These are phyloP conservation scores for Chaetoscypha palmicola DNA, from an alignment of 2,329 filamentous ascomycete species.

Conservation along the genomic window DNA sequence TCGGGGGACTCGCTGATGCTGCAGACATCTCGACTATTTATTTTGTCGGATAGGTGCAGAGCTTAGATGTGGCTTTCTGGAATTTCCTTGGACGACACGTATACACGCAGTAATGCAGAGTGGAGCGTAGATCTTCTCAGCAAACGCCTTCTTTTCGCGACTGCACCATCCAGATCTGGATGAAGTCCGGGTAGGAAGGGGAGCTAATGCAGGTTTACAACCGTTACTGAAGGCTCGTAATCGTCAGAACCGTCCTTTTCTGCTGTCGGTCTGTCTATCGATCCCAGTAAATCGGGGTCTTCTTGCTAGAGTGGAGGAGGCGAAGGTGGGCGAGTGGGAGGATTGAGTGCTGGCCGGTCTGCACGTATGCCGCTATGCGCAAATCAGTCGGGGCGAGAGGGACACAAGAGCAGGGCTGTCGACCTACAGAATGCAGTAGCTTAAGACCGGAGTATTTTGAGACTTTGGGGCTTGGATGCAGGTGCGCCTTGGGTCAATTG, in stretches of 20 bases:
- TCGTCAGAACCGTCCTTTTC: conserved; percentile 9
- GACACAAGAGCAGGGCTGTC: conserved; percentile 7
- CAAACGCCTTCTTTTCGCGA: conserved; percentile 22
- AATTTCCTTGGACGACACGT: conserved; percentile 30
- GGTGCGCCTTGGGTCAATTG: conserved; percentile 7
- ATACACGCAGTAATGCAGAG: conserved; percentile 20
- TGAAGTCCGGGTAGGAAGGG: conserved; percentile 6
- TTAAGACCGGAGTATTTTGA: conserved; percentile 7
- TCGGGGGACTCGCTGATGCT: conserved; percentile 62
- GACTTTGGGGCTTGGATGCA: conserved; percentile 4
- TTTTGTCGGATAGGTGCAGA: conserved; percentile 32
- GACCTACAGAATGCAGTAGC: conserved; percentile 4
- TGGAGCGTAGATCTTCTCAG: conserved; percentile 24
- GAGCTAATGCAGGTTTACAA: conserved; percentile 25
- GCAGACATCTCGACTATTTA: conserved; percentile 82
- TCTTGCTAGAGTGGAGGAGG: not conserved
- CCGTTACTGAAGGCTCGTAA: conserved; percentile 13
- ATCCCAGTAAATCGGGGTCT: not conserved
- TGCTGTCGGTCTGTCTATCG: not conserved
- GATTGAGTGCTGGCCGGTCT: not conserved
- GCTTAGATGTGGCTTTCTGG: conserved; percentile 14
- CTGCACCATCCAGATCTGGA: conserved; percentile 17
- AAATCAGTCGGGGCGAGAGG: conserved; percentile 1
- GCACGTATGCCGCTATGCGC: conserved; percentile 9
- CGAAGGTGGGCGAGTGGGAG: not conserved